Base-by-base conservation (phyloP, 2,329 filamentous ascomycete species). In the Ophiosphaerella korrae region DNA sequence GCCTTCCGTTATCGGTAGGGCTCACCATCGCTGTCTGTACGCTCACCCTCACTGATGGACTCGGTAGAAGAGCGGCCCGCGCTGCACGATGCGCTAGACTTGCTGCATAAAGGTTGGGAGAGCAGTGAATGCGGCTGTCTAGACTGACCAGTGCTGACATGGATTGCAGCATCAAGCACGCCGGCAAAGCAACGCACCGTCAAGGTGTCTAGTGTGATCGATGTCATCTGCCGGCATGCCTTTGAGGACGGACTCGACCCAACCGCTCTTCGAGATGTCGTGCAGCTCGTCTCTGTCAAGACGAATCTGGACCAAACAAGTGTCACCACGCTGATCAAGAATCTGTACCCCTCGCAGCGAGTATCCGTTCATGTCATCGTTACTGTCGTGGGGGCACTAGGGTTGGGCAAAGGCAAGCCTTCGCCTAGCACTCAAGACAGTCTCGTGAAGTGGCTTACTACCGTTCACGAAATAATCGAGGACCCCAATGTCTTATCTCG, bases 221-320 rank as follows among this genome's bases (percentile, higher is more conserved):
- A 90, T 68, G 82, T 76, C 23, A 78, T 92, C 48, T 78, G 82
- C 40, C 81, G 82, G 5, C 76, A 83, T 57, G 84, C 84, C 9
- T 90, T 89, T 72, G 84, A 88, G 54, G 77, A 82, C 50, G 91
- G 91, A 7, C 78, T 94, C 45, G 76, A 84, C 35, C 78, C 82
- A 6, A 76, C 80, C 34, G 79, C 83, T 24, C 79, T 95, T 42
- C 75, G 79, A 47, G 78, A 81, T 45, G 77, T 95, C 29, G 75
- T 94, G 58, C 82, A 86, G 50, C 78, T 93, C 48, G 74, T 90
- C 58, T 87, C 86, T 16, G 77, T 78, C 18, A 85, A 85, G 40
- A 89, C 80, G 60, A 78, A 87, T 60, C 81, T 96, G 18, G 90
- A 94, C 70, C 91, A 94, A 72, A 85, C 85, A 24, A 91, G 86